Percentiles rank a stretch among this genome's conserved stretches.
Evolutionary conservation across 768 basidiomycete genomes (phyloP).

Genomic region (Hygrocybe punicea): DNA sequence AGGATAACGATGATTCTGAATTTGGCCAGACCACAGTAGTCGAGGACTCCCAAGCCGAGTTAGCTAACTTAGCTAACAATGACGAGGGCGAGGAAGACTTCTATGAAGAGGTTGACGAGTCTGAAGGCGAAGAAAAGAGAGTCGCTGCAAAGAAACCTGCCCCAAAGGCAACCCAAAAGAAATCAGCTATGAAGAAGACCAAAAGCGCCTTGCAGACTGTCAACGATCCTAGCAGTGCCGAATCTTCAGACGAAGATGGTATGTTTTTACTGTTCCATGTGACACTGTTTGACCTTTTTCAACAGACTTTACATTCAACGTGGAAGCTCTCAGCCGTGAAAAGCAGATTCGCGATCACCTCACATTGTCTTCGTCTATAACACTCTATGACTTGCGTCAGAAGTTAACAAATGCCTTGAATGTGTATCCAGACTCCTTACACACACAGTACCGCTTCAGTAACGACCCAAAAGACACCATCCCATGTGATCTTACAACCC

Average conservation of each 20-base stretch:
- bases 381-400: background rate
- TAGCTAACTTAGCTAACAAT: background rate
- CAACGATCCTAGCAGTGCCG: background rate
- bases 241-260: background rate
- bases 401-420: constrained; percentile 20
- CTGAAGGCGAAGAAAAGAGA: background rate
- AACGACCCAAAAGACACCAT: background rate
- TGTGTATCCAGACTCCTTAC: constrained; percentile 16
- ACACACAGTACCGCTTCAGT: constrained; percentile 10
- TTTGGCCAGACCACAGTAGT: background rate
- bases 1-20: background rate
- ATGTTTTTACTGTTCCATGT: background rate
- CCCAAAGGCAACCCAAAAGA: background rate
- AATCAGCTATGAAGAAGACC: background rate
- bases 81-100: background rate
- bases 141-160: background rate
- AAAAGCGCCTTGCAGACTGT: background rate
- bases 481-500: background rate
- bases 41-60: background rate
- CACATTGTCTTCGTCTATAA: background rate
- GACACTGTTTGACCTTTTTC: background rate
- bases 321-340: background rate
- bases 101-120: background rate
- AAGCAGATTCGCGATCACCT: background rate
- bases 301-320: background rate